phyloP scores from a whole-genome alignment of 257 asterid genomes.

The Gentiana macrophylla region DNA sequence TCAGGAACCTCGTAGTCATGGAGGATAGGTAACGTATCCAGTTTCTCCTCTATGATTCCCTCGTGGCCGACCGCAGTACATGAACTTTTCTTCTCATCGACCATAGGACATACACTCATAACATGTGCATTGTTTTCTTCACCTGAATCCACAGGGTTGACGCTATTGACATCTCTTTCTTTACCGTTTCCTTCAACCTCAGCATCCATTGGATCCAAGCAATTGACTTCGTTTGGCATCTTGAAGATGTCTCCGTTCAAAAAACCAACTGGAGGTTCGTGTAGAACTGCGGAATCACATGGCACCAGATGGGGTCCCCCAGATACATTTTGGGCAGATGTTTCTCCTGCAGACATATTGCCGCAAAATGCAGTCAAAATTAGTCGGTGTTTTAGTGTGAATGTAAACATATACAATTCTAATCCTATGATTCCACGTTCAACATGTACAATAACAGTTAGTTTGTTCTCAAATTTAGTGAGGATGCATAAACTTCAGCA shows the following conservation, averaged over 20 bases:
- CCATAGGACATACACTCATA: conserved; percentile 15
- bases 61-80: conserved; percentile 14
- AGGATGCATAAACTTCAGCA: too few relatives aligned
- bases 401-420: too few relatives aligned
- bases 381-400: too few relatives aligned
- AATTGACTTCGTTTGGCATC: conserved; percentile 15
- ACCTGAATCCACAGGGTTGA: conserved; percentile 13
- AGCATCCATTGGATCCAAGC: conserved; percentile 11
- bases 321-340: conserved; percentile 11
- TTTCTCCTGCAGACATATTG: conserved; percentile 8
- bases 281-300: conserved; percentile 18
- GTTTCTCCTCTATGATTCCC: conserved; percentile 21
- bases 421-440: too few relatives aligned
- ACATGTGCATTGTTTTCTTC: conserved; percentile 18
- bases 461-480: too few relatives aligned
- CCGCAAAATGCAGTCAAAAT: too few relatives aligned
- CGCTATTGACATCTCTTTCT: conserved; percentile 13
- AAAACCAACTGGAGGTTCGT: conserved; percentile 13
- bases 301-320: conserved; percentile 14
- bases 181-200: conserved; percentile 16
- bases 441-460: too few relatives aligned
- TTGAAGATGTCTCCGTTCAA: conserved; percentile 10
- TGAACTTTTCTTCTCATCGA: conserved; percentile 17
- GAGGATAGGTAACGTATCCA: conserved; percentile 19
- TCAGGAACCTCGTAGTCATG: conserved; percentile 33